Base-by-base conservation (phyloP, 176 grass and related monocot species). In the Otatea glauca region DNA sequence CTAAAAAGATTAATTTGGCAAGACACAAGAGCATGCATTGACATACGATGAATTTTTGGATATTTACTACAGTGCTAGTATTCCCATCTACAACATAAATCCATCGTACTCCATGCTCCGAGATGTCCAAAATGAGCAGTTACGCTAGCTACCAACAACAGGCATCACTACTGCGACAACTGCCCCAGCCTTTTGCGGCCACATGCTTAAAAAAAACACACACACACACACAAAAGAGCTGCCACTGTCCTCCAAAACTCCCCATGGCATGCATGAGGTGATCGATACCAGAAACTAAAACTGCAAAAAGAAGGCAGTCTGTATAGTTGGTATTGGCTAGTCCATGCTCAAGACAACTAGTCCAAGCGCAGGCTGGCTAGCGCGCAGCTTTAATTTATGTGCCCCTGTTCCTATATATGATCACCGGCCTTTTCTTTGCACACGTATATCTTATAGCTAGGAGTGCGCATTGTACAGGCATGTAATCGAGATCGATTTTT, bases 361-460 rank as follows among this genome's bases (percentile, higher is more conserved):
- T 85, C 82, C 82, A 85, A 60, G 61, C 62, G 51, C 87, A 85
- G 76, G 41, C 69, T 15, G 76, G 41, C 69, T 15, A 35, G 29
- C 32, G 51, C 20, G 70, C 82, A 89, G 87, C 87, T 85, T 89
- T 85, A 75, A 61, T 75, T 80, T 85, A 56, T 79, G 77, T 54
- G 61, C 48, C 54, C 23, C 23, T 34, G 34, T 67, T 65, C 32
- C 15, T 75, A 37, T 37, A 12, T 37, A 74, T 74, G 10, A 48
- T n/a, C n/a, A 44, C 51, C 48, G 32, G 48, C 62, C 20, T 84
- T 84, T 68, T 76, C 20, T 84, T 44, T 37, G 35, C 35, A 37
- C 35, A 0, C 35, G 35, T 4, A 37, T 37, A 37, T 37, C 35
- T 37, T 37, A 4, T 29, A 29, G 29, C 29, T 37, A 37, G 35